Evolutionary conservation across 2,329 filamentous ascomycete species (phyloP).

Genomic region (Pleurostoma richardsiae): DNA sequence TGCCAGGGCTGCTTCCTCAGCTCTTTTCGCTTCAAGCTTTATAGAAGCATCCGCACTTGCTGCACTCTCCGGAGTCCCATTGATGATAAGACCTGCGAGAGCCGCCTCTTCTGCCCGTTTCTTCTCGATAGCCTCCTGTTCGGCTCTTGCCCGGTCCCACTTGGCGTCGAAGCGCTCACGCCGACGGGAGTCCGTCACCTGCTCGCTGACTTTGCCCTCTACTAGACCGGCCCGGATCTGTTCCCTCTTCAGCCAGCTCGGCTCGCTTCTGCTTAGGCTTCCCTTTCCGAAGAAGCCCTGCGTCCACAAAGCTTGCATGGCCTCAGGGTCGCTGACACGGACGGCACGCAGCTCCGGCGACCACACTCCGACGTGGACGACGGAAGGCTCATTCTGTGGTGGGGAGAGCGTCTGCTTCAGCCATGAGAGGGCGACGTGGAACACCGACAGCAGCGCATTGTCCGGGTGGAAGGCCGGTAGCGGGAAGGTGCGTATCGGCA

Average conservation of each 20-base stretch:
- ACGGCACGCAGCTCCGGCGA: conserved; percentile 78
- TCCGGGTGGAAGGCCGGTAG: conserved; percentile 85
- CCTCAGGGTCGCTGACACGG: conserved; percentile 71
- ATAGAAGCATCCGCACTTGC: no score
- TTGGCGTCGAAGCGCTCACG: conserved; percentile 81
- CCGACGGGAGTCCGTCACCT: conserved; percentile 70
- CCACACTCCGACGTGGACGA: conserved; percentile 70
- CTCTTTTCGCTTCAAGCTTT: background rate
- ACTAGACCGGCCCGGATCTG: conserved; percentile 64
- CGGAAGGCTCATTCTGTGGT: conserved; percentile 58
- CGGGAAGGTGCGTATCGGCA: conserved; percentile 76
- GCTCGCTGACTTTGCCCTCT: conserved; percentile 70
- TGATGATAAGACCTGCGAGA: conserved; percentile 9
- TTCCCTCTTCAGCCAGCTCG: conserved; percentile 84
- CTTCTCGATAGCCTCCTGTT: conserved; percentile 77
- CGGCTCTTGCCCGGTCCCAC: conserved; percentile 82
- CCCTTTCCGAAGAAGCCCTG: conserved; percentile 98
- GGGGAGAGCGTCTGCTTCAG: conserved; percentile 66
- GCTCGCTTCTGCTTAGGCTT: conserved; percentile 86
- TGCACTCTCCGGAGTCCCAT: background rate
- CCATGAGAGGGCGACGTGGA: conserved; percentile 76
- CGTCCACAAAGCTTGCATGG: conserved; percentile 84
- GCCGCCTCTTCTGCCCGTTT: conserved; percentile 47
- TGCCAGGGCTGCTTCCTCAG: conserved; percentile 3
- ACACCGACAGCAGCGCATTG: conserved; percentile 81